Evolutionary conservation across 2,329 filamentous ascomycete species (phyloP), one percentile per base, ranked within the genome.

Genomic region (Apiospora aurea): DNA sequence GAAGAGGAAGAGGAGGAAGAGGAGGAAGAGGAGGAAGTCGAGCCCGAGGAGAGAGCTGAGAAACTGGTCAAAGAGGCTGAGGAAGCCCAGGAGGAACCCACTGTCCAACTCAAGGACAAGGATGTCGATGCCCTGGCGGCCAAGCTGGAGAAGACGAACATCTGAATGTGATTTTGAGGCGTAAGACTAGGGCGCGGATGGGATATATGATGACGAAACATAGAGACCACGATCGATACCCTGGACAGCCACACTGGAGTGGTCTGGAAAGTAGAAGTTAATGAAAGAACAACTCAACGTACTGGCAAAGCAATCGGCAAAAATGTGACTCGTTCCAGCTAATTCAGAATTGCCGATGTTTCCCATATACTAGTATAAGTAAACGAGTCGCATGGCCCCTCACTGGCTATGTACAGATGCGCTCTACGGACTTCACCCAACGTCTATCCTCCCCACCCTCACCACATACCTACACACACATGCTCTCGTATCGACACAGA

Each of bases 61-160:
- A 93, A 92, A 81, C 83, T 91, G 49, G 79, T 92, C 76, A 89
- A 91, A 82, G 90, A 92, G 75, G 92, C 92, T 4, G 88, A 94
- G 76, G 87, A 90, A 78, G 92, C 91, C 0, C 92, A 94, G 82
- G 88, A 93, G 74, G 89, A 95, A 82, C 92, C 93, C 53, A 90
- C 92, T n/a, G 87, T 90, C 21, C 89, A 92, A 81, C 83, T 89
- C 75, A 88, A 94, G 82, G 91, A 95, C 80, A 89, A 91, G 81
- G 92, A 93, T 44, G 93, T 98, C 51, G 95, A 98, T 78, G 91
- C 91, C 66, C 85, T 98, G 78, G 93, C 94, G 21, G 89, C 92
- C 80, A 87, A 90, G 79, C 83, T 98, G 76, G 90, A 88, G 74
- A 95, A 95, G 88, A 93, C 94, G 34, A 81, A 77, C 67, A 87